These are phyloP conservation scores for Hericium coralloides DNA, from an alignment of 768 basidiomycete species.

Conservation along the genomic window DNA sequence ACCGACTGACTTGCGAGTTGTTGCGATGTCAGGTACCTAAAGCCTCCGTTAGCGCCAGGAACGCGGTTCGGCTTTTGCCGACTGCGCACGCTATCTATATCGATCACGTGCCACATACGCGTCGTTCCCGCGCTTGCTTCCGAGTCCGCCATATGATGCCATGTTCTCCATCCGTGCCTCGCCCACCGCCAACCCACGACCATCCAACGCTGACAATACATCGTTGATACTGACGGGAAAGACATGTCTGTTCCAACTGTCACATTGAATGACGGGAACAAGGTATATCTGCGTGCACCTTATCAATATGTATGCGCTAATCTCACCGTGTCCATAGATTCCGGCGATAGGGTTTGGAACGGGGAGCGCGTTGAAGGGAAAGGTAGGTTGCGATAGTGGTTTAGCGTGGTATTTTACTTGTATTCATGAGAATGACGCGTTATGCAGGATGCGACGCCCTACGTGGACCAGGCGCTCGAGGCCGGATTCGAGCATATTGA, in stretches of 20 bases:
- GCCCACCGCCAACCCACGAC: too few relatives aligned
- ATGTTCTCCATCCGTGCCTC: not conserved
- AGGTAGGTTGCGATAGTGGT: constrained; percentile 7
- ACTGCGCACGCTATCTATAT: too few relatives aligned
- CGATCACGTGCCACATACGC: too few relatives aligned
- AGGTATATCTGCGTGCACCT: constrained; percentile 16
- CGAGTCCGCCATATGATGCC: too few relatives aligned
- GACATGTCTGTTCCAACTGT: constrained; percentile 25
- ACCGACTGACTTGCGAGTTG: too few relatives aligned
- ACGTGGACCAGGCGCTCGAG: constrained; percentile 50
- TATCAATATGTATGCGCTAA: not conserved
- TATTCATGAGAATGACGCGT: not conserved
- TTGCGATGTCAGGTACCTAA: too few relatives aligned
- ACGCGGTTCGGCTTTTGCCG: too few relatives aligned
- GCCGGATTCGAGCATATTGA: constrained; percentile 56
- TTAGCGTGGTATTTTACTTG: not conserved
- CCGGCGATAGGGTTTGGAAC: constrained; percentile 58
- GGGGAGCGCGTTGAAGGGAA: constrained; percentile 32
- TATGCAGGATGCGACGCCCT: constrained; percentile 38
- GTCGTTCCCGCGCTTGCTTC: too few relatives aligned
- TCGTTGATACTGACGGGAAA: too few relatives aligned
- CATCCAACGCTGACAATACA: too few relatives aligned
- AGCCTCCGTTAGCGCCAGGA: too few relatives aligned
- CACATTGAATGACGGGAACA: constrained; percentile 28
- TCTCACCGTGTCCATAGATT: constrained; percentile 31